A percentile compares a stretch with the other conserved stretches of the same genome.
These are phyloP conservation scores for Boechera divaricarpa DNA, from an alignment of 345 rosid genomes.

Conservation along the genomic window DNA sequence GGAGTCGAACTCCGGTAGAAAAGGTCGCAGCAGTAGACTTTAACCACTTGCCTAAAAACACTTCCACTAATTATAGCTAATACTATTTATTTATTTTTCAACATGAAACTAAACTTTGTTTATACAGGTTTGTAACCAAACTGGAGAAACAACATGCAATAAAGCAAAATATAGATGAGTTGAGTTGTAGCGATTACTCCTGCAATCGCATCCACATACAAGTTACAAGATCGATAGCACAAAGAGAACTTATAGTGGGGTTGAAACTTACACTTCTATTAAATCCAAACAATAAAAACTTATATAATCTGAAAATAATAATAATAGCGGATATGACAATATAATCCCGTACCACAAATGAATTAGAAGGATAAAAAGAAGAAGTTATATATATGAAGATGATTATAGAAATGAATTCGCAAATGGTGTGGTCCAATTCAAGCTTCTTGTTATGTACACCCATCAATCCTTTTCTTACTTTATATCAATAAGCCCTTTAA, in stretches of 20 bases:
- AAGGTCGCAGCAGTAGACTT: too few relatives aligned
- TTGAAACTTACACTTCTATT: conserved; percentile 17
- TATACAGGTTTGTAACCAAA: too few relatives aligned
- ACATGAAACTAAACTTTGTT: too few relatives aligned
- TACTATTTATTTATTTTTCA: too few relatives aligned
- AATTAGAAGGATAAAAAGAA: conserved; percentile 6
- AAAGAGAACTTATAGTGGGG: neutral
- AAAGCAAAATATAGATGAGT: too few relatives aligned
- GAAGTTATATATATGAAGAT: conserved; percentile 9
- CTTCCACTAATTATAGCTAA: too few relatives aligned
- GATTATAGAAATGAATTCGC: conserved; percentile 21
- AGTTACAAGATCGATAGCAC: too few relatives aligned
- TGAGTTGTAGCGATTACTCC: too few relatives aligned
- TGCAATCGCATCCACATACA: too few relatives aligned
- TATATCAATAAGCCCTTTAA: conserved; percentile 39
- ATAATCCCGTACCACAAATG: conserved; percentile 33
- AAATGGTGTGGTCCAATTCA: conserved; percentile 47
- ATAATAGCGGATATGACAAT: conserved; percentile 16
- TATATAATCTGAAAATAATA: neutral
- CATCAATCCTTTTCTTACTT: conserved; percentile 44
- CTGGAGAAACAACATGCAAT: too few relatives aligned
- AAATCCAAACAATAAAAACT: neutral
- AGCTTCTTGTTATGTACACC: conserved; percentile 59
- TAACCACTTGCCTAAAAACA: too few relatives aligned
- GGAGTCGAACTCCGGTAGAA: too few relatives aligned